Percentiles rank a stretch among this genome's conserved stretches.
Evolutionary conservation across 164 flowering plant genomes (phyloP).

Genomic region (Aristolochia fimbriata): DNA sequence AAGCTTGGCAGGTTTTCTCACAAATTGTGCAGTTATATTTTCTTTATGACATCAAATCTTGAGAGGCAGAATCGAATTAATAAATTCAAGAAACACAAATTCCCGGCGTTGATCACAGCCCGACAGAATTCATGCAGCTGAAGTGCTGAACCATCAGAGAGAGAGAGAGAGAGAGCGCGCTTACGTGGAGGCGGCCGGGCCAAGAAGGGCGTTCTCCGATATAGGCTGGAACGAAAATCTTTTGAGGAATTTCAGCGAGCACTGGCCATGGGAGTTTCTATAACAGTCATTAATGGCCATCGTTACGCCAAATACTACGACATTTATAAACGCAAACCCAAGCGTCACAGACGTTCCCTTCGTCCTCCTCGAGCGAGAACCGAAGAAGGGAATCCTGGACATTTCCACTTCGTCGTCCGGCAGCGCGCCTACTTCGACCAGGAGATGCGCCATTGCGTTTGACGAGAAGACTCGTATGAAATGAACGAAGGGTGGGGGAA

Average conservation of each 20-base stretch:
- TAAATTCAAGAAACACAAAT: not conserved
- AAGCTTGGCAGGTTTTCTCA: not conserved
- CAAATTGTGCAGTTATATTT: too few species aligned
- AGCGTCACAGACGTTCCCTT: too few species aligned
- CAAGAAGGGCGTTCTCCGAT: conserved; percentile 63
- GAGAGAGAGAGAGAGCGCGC: conserved; percentile 9
- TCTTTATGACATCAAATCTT: too few species aligned
- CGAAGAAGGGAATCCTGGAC: too few species aligned
- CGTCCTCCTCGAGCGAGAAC: too few species aligned
- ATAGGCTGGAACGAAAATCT: conserved; percentile 67
- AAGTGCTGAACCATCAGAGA: not conserved
- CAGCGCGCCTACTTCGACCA: too few species aligned
- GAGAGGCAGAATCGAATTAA: not conserved
- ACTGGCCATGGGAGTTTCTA: conserved; percentile 42
- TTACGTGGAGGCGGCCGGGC: conserved; percentile 72
- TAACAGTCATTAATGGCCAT: conserved; percentile 61
- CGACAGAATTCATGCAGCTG: not conserved
- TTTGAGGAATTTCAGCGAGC: conserved; percentile 35
- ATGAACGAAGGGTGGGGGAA: too few species aligned
- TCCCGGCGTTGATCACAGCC: not conserved
- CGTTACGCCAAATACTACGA: conserved; percentile 40
- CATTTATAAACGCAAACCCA: too few species aligned
- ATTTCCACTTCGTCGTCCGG: too few species aligned
- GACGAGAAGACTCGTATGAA: too few species aligned
- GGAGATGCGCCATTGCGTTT: too few species aligned